phyloP scores from a whole-genome alignment of 2,329 filamentous ascomycete species.

The Aspergillus felis region DNA sequence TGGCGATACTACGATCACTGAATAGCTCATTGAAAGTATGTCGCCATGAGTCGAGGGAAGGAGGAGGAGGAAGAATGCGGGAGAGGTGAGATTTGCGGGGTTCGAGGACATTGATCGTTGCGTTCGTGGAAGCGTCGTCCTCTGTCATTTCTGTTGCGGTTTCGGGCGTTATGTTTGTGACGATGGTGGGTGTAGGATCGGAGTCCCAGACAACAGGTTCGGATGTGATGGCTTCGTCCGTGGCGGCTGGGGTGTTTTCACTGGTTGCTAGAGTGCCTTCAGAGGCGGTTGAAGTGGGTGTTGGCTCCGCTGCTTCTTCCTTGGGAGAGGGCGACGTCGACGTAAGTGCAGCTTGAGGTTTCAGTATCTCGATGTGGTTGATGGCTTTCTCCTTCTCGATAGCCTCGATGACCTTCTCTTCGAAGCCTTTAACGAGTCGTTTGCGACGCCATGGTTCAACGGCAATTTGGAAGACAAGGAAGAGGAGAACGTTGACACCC shows the following conservation, averaged over 20 bases:
- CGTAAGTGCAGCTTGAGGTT: conserved; percentile 2
- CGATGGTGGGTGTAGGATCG: background rate
- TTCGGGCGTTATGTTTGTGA: background rate
- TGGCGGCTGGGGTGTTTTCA: conserved; percentile 1
- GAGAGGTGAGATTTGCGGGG: conserved; percentile 22
- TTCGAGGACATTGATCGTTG: conserved; percentile 6
- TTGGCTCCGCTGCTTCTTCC: background rate
- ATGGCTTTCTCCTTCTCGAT: conserved; percentile 63
- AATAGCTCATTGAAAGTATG: conserved; percentile 55
- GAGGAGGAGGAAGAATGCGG: conserved; percentile 18
- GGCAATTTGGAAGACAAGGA: conserved; percentile 80
- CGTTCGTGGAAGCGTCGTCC: background rate
- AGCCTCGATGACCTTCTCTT: conserved; percentile 68
- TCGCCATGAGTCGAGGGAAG: conserved; percentile 45
- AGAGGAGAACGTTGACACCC: conserved; percentile 89
- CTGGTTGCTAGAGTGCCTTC: background rate
- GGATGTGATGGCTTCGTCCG: background rate
- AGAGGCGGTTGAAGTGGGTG: background rate
- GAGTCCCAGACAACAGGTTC: conserved; percentile 3
- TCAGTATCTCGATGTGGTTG: conserved; percentile 12
- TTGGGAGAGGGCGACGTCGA: conserved; percentile 1
- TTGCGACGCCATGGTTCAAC: conserved; percentile 88
- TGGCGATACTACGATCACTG: conserved; percentile 60
- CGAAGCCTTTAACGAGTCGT: conserved; percentile 76
- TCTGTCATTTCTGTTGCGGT: background rate